Evolutionary conservation across 2,329 filamentous ascomycete genomes (phyloP), one percentile per base, ranked within the genome.

Genomic region (Tolypocladium sp.): DNA sequence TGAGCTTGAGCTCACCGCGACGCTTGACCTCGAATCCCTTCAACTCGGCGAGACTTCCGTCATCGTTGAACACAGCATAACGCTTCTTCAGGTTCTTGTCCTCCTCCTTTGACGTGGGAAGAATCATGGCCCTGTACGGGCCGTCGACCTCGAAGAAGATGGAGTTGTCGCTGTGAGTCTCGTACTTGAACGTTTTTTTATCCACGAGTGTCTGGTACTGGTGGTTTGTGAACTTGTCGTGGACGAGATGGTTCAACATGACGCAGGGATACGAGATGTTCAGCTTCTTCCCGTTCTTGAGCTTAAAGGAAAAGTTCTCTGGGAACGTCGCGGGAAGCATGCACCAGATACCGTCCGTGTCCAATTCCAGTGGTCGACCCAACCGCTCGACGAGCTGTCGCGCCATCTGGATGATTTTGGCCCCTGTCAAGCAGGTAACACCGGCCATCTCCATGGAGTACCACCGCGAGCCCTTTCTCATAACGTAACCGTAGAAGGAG

Each of bases 131-230:
- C 71, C 85, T 92, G 80, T 99, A 99, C 0, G 94, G 94, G 5
- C 94, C 94, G 68, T 99, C 94, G 55, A 99, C 94, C 74, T 99
- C 94, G 76, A 99, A 99, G 78, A 99, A 99, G 73, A 99, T 99
- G 40, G 92, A 94, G 74, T 99, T 99, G 70, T 99, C 94, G 77
- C 93, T 97, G 72, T 96, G 91, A 0, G 93, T 99, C 70, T 97
- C 91, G 68, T 99, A 99, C 70, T 87, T 89, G 81, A 94, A 92
- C 0, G 85, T 90, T 61, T 83, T 81, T 3, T 85, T 82, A 66
- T 99, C 92, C 0, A 85, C 81, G 2, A 99, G 80, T 0, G 90
- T 93, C 77, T 99, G 92, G 71, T 99, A 99, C 69, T 99, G 94
- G 67, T 97, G 88, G 67, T 99, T 99, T 33, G 94, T 99, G 73